A percentile compares a stretch with the other conserved stretches of the same genome.
Evolutionary conservation across 352 stramenopile genomes (phyloP).

Genomic region (Globisporangium irregulare): DNA sequence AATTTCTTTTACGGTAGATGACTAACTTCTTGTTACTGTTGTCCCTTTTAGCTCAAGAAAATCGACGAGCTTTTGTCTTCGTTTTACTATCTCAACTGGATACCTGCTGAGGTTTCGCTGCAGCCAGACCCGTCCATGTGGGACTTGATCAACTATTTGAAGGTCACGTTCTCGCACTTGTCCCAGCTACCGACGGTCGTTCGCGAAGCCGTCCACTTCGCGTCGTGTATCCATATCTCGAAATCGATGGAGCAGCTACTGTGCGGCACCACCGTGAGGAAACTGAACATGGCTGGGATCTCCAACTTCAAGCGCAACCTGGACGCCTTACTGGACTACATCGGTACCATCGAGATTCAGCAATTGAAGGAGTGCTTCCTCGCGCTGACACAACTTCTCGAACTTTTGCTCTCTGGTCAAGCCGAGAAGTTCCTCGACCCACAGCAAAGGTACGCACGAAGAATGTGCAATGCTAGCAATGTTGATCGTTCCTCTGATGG

Average conservation of each 20-base stretch:
- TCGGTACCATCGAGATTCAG: slow-evolving; percentile 49
- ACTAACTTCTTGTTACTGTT: neutral
- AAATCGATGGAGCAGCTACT: slow-evolving; percentile 74
- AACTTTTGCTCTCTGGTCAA: slow-evolving; percentile 62
- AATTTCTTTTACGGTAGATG: neutral
- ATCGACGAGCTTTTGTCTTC: slow-evolving; percentile 74
- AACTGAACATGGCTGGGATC: slow-evolving; percentile 66
- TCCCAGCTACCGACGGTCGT: slow-evolving; percentile 49
- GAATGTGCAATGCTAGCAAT: neutral
- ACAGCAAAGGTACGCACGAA: slow-evolving; percentile 41
- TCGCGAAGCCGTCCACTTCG: slow-evolving; percentile 70
- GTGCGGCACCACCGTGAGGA: slow-evolving; percentile 55
- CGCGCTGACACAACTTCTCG: slow-evolving; percentile 57
- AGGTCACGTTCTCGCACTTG: slow-evolving; percentile 71
- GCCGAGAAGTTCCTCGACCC: slow-evolving; percentile 62
- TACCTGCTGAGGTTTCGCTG: slow-evolving; percentile 42
- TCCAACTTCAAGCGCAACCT: slow-evolving; percentile 79
- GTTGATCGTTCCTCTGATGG: neutral
- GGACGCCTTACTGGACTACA: slow-evolving; percentile 64
- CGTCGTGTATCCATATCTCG: slow-evolving; percentile 74
- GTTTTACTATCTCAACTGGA: slow-evolving; percentile 82
- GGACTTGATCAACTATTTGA: slow-evolving; percentile 85
- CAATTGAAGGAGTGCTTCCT: slow-evolving; percentile 70
- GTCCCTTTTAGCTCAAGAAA: slow-evolving; percentile 60
- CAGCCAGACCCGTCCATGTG: slow-evolving; percentile 77